phyloP scores from a whole-genome alignment of 352 stramenopile species.

The Aphanomyces invadans region DNA sequence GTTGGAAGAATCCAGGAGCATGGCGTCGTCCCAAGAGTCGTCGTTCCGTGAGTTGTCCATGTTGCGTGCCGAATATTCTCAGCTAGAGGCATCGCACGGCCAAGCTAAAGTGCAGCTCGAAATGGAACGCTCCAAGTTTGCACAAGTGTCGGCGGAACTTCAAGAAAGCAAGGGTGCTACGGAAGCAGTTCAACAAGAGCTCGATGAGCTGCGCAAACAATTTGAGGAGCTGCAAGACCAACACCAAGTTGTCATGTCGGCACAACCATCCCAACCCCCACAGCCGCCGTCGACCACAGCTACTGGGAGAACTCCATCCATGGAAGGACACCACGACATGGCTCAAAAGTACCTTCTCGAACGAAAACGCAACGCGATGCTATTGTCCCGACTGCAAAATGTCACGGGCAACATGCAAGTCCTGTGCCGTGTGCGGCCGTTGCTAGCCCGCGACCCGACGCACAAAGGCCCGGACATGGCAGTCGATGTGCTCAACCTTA shows the following conservation, averaged over 20 bases:
- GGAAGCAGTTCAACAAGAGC: constrained; percentile 7
- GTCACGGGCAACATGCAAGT: constrained; percentile 93
- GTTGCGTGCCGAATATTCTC: constrained; percentile 42
- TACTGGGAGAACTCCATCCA: background rate
- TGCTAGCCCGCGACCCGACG: constrained; percentile 58
- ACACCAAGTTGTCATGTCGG: too few relatives aligned
- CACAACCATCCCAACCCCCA: too few relatives aligned
- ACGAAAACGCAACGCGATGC: constrained; percentile 62
- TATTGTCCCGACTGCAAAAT: constrained; percentile 73
- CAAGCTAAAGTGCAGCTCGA: constrained; percentile 36
- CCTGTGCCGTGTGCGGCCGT: constrained; percentile 85
- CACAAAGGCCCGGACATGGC: constrained; percentile 20
- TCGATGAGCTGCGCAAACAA: constrained; percentile 14
- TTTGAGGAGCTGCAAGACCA: constrained; percentile 15
- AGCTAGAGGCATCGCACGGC: constrained; percentile 47
- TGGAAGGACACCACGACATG: constrained; percentile 44
- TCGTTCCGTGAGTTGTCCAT: constrained; percentile 34
- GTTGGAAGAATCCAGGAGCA: background rate
- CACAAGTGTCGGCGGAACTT: constrained; percentile 42
- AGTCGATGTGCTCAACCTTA: constrained; percentile 80
- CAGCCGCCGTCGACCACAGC: background rate
- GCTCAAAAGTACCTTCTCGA: constrained; percentile 85
- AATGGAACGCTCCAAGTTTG: constrained; percentile 35
- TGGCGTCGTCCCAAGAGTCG: constrained; percentile 3
- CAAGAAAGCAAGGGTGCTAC: constrained; percentile 23